A percentile compares a stretch with the other conserved stretches of the same genome.
These are phyloP conservation scores for Catunica adiposa DNA, from an alignment of 2,329 filamentous ascomycete species.

Conservation along the genomic window DNA sequence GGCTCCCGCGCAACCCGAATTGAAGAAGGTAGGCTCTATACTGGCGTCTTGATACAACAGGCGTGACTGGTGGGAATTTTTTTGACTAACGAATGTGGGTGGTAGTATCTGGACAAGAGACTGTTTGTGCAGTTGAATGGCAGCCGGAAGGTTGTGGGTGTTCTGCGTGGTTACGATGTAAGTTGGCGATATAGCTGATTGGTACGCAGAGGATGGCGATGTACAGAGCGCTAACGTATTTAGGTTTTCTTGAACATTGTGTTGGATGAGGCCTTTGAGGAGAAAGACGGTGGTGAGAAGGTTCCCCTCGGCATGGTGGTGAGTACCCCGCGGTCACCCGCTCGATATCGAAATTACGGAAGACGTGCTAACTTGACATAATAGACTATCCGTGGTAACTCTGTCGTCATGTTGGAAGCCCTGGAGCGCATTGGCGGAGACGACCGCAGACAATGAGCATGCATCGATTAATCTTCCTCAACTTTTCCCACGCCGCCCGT, in stretches of 20 bases:
- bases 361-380: constrained; percentile 17
- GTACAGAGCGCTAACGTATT: not conserved
- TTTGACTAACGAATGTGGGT: not conserved
- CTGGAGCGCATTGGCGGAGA: constrained; percentile 51
- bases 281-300: constrained; percentile 84
- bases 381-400: constrained; percentile 90
- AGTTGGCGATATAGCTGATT: constrained; percentile 22
- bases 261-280: constrained; percentile 88
- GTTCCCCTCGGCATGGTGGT: constrained; percentile 83
- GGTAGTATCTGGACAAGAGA: constrained; percentile 95
- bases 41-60: not conserved
- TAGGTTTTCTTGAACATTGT: constrained; percentile 98
- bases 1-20: constrained; percentile 96
- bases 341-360: not conserved
- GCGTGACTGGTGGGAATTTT: not conserved
- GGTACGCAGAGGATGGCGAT: no score
- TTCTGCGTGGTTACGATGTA: constrained; percentile 93
- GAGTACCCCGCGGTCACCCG: constrained; percentile 24
- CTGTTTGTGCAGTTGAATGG: constrained; percentile 96
- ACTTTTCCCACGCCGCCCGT: no score
- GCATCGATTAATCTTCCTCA: no score
- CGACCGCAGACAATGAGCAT: constrained; percentile 30
- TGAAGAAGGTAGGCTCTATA: constrained; percentile 64
- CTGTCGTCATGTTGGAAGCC: constrained; percentile 92
- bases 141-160: constrained; percentile 89